Evolutionary conservation across 192 early-diverging fungal genomes (phyloP).

Genomic region (Lobosporangium transversale): DNA sequence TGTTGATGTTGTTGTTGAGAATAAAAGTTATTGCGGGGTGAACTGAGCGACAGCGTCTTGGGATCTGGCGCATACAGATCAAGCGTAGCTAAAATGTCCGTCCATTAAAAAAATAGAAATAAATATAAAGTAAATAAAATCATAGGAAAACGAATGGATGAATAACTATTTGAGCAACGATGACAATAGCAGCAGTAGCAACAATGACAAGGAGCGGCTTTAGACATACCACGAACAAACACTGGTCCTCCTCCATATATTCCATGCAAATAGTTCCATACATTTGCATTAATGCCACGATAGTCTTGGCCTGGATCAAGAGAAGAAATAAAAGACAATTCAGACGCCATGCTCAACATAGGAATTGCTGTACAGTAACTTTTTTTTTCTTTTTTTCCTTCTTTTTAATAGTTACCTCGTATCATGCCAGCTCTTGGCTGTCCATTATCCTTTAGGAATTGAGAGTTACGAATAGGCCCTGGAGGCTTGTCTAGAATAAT

Average conservation of each 20-base stretch:
- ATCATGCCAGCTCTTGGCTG: conserved; percentile 54
- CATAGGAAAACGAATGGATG: not conserved
- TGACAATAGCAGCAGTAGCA: not conserved
- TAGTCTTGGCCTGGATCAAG: conserved; percentile 37
- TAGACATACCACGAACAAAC: conserved; percentile 45
- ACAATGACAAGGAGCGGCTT: not conserved
- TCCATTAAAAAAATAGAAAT: not conserved
- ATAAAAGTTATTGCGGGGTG: not conserved
- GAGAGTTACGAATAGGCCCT: conserved; percentile 50
- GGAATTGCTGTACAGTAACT: too few relatives aligned
- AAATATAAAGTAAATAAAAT: not conserved
- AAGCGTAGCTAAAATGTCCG: conserved; percentile 22
- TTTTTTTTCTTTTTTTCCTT: too few relatives aligned
- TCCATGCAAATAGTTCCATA: conserved; percentile 49
- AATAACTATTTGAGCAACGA: not conserved
- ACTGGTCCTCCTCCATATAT: conserved; percentile 56
- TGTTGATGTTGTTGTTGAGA: not conserved
- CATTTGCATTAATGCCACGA: conserved; percentile 47
- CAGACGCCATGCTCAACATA: too few relatives aligned
- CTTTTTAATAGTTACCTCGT: too few relatives aligned
- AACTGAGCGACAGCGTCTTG: not conserved
- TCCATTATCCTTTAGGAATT: conserved; percentile 53
- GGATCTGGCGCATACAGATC: conserved; percentile 48
- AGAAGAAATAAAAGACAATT: not conserved
- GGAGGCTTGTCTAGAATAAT: conserved; percentile 36